phyloP scores from a whole-genome alignment of 768 basidiomycete species.

The Lactarius pseudohatsudake region DNA sequence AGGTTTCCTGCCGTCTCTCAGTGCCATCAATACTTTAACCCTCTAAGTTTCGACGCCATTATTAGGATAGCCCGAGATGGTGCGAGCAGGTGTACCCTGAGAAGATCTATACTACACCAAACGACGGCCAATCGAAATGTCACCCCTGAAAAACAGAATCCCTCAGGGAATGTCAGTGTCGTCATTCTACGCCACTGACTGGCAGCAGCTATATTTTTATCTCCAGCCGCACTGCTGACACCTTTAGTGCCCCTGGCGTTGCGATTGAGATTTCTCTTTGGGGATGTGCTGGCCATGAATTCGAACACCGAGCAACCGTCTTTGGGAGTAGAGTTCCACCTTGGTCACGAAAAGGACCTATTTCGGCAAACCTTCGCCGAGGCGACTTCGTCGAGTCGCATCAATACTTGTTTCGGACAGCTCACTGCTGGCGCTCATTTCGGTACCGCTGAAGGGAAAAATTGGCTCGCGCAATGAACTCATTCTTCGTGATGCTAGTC shows the following conservation, averaged over 20 bases:
- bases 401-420: slow-evolving; percentile 8
- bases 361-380: not conserved
- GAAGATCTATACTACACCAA: not conserved
- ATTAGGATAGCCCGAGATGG: not conserved
- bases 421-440: not conserved
- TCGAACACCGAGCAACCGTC: not conserved
- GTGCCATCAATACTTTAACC: not conserved
- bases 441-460: not conserved
- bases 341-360: not conserved
- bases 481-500: not conserved
- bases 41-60: not conserved
- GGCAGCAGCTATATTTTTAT: not conserved
- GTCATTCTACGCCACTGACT: not conserved
- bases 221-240: not conserved
- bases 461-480: not conserved
- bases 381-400: not conserved
- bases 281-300: not conserved
- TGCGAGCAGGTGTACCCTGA: not conserved
- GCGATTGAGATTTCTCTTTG: not conserved
- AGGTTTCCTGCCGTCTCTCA: not conserved
- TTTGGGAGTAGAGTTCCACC: not conserved
- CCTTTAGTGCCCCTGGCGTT: not conserved
- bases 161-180: not conserved
- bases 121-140: not conserved
- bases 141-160: not conserved